Percentiles rank a stretch among this genome's conserved stretches.
phyloP scores from a whole-genome alignment of 73 alveolate species.

The Stentor coeruleus region DNA sequence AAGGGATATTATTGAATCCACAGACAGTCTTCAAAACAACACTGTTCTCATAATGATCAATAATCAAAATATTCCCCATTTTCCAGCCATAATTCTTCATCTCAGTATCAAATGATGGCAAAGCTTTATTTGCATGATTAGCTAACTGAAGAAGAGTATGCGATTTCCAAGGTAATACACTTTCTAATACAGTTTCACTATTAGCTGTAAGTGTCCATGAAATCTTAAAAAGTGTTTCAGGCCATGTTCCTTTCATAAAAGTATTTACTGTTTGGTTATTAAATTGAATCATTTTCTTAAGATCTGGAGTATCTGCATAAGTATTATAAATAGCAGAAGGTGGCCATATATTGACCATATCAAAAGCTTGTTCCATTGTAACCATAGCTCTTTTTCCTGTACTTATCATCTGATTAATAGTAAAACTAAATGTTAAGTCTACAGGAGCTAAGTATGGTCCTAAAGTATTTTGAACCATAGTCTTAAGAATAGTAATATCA shows the following conservation, averaged over 20 bases:
- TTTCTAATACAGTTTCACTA: neutral
- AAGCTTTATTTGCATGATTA: neutral
- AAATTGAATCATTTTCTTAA: neutral
- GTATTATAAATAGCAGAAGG: neutral
- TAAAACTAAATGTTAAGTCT: neutral
- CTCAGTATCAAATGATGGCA: neutral
- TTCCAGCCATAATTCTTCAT: neutral
- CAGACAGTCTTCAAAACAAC: neutral
- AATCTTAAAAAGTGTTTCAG: neutral
- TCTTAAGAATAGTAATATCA: neutral
- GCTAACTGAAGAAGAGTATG: neutral
- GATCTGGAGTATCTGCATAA: neutral
- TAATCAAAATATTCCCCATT: neutral
- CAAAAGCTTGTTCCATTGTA: neutral
- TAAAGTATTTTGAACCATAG: neutral
- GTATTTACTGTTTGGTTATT: neutral
- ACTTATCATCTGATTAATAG: neutral
- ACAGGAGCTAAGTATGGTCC: neutral
- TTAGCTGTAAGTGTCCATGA: neutral
- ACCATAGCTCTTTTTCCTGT: neutral
- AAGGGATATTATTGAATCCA: too few relatives aligned
- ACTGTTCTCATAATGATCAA: neutral
- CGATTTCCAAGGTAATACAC: neutral
- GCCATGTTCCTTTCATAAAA: neutral
- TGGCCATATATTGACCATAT: neutral